phyloP scores from a whole-genome alignment of 2,329 filamentous ascomycete genomes.

The Colletotrichum caudatum region DNA sequence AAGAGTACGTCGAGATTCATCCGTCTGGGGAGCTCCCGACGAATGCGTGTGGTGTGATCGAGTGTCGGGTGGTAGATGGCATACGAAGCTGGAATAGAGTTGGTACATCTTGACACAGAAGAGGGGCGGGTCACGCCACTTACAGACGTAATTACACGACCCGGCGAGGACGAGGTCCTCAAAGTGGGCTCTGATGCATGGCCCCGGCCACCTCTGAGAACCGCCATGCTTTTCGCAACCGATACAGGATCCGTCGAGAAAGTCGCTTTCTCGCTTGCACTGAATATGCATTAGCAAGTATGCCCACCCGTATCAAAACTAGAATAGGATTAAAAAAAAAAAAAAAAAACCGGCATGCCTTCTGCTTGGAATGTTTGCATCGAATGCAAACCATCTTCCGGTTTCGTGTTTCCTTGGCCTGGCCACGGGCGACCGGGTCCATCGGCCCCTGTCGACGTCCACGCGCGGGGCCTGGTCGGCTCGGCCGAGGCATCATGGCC shows the following conservation, averaged over 20 bases:
- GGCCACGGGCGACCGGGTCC: constrained; percentile 21
- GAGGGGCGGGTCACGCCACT: neutral
- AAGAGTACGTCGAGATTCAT: constrained; percentile 55
- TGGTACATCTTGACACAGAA: neutral
- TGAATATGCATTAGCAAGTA: neutral
- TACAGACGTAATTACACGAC: constrained; percentile 60
- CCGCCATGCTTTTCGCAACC: constrained; percentile 33
- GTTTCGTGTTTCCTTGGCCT: constrained; percentile 39
- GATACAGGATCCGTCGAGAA: constrained; percentile 25
- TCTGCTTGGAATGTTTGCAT: constrained; percentile 40
- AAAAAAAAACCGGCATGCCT: neutral
- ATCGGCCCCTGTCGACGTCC: constrained; percentile 38
- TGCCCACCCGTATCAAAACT: no score
- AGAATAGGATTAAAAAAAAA: no score
- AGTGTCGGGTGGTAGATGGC: constrained; percentile 56
- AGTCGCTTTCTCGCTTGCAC: constrained; percentile 31
- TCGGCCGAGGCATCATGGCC: neutral
- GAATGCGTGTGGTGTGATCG: constrained; percentile 50
- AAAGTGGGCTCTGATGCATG: constrained; percentile 57
- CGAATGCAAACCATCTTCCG: constrained; percentile 42
- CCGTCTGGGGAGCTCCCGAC: constrained; percentile 54
- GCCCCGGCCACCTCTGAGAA: constrained; percentile 42
- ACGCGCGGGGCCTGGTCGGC: constrained; percentile 16
- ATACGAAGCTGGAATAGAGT: constrained; percentile 52
- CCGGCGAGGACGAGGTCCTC: constrained; percentile 57